Evolutionary conservation across 805 yeast genomes (phyloP).

Genomic region (Cyberlindnera misumaiensis): DNA sequence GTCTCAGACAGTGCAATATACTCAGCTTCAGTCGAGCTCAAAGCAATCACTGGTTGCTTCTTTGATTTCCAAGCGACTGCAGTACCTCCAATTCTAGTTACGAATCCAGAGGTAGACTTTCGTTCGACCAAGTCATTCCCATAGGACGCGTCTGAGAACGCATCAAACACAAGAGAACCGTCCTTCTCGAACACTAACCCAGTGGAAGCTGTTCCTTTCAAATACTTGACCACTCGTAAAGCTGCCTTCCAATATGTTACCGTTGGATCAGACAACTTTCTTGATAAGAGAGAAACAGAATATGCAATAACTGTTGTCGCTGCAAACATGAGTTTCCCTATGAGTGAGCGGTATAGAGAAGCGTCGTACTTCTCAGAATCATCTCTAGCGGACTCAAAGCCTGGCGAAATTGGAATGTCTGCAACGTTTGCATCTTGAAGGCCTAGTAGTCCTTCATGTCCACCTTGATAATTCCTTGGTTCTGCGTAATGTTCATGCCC

Average conservation of each 20-base stretch:
- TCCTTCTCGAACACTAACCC: not conserved
- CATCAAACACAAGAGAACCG: not conserved
- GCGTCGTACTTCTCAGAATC: not conserved
- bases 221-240: not conserved
- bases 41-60: constrained; percentile 1
- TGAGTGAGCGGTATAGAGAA: not conserved
- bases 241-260: not conserved
- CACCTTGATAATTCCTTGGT: not conserved
- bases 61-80: constrained; percentile 4
- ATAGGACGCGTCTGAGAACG: constrained; percentile 1
- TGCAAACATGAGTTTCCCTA: constrained; percentile 6
- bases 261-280: not conserved
- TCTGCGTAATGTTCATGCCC: constrained; percentile 1
- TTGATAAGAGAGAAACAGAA: constrained; percentile 1
- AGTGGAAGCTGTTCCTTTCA: constrained; percentile 1
- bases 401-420: not conserved
- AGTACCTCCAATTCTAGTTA: not conserved
- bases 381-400: not conserved
- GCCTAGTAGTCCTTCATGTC: constrained; percentile 1
- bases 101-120: constrained; percentile 1
- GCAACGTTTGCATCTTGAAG: not conserved
- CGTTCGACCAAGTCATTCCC: not conserved
- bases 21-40: constrained; percentile 5
- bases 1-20: constrained; percentile 3
- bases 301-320: not conserved